phyloP scores from a whole-genome alignment of 768 basidiomycete species.

The Tricholomella constricta region DNA sequence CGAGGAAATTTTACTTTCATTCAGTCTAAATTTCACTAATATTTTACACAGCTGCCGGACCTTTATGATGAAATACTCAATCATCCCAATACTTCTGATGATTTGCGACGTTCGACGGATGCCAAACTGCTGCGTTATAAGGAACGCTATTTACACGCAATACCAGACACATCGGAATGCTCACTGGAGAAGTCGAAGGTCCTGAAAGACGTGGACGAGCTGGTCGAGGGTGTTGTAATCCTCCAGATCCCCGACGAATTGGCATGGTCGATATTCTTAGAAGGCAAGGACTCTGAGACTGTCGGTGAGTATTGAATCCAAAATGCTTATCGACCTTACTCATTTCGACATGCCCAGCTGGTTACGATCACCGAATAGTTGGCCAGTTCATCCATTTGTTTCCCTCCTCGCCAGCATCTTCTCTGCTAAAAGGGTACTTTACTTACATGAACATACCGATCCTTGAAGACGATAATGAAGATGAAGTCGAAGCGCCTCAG shows the following conservation, averaged over 20 bases:
- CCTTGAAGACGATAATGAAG: constrained; percentile 40
- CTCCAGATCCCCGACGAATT: constrained; percentile 76
- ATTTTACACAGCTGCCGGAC: constrained; percentile 54
- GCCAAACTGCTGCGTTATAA: constrained; percentile 70
- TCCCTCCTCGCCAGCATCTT: constrained; percentile 56
- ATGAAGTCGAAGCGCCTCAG: constrained; percentile 30
- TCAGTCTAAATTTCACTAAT: constrained; percentile 10
- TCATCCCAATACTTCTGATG: constrained; percentile 78
- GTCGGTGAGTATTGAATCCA: constrained; percentile 51
- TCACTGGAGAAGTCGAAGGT: constrained; percentile 45
- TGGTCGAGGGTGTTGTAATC: constrained; percentile 76
- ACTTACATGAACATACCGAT: constrained; percentile 53
- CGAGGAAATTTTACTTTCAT: constrained; percentile 25
- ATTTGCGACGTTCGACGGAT: constrained; percentile 77
- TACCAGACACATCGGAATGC: constrained; percentile 46
- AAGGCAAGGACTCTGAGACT: constrained; percentile 67
- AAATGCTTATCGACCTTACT: constrained; percentile 3
- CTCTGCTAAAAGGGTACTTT: constrained; percentile 68
- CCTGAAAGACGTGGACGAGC: constrained; percentile 64
- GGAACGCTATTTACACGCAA: constrained; percentile 57
- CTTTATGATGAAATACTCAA: constrained; percentile 81
- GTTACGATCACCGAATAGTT: constrained; percentile 59
- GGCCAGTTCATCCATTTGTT: constrained; percentile 67
- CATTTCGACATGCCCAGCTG: constrained; percentile 41
- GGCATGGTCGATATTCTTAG: constrained; percentile 81